Percentiles rank a stretch among this genome's conserved stretches.
These are phyloP conservation scores for Elongisporangium prolatum DNA, from an alignment of 352 stramenopile genomes.

Conservation along the genomic window DNA sequence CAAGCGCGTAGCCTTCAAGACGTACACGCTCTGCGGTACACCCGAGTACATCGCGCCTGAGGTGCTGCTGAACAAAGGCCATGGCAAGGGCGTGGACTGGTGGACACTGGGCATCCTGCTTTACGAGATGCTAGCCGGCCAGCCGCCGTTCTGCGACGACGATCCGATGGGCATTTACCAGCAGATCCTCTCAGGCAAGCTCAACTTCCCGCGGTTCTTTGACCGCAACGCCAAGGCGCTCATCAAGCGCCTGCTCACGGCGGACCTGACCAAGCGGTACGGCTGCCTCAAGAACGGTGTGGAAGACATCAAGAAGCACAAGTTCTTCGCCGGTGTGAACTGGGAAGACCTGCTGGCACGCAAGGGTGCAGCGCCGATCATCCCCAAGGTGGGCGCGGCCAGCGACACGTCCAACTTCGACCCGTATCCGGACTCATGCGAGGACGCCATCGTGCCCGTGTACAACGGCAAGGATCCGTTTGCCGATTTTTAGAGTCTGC, in stretches of 20 bases:
- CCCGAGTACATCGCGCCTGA: conserved; percentile 93
- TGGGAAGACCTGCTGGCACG: conserved; percentile 89
- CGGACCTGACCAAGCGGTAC: conserved; percentile 96
- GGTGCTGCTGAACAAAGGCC: conserved; percentile 87
- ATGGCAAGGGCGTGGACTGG: conserved; percentile 92
- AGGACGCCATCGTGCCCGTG: conserved; percentile 88
- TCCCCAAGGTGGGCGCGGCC: conserved; percentile 85
- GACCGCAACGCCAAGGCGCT: conserved; percentile 94
- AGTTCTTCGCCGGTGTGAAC: conserved; percentile 92
- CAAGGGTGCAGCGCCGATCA: conserved; percentile 91
- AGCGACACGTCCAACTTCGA: conserved; percentile 98
- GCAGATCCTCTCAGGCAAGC: conserved; percentile 92
- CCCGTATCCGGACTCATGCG: conserved; percentile 91
- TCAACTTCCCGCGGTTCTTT: conserved; percentile 94
- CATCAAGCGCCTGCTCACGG: conserved; percentile 95
- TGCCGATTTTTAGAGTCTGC: conserved; percentile 83
- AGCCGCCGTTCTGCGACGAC: conserved; percentile 95
- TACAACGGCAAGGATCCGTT: conserved; percentile 93
- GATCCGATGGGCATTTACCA: conserved; percentile 97
- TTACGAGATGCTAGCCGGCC: conserved; percentile 97
- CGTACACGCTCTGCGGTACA: conserved; percentile 92
- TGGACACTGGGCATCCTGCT: conserved; percentile 96
- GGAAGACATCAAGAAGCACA: conserved; percentile 96
- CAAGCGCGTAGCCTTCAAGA: conserved; percentile 95
- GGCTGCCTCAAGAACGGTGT: conserved; percentile 95